Percentiles rank a stretch among this genome's conserved stretches.
These are phyloP conservation scores for Pseudotsuga menziesii DNA, from an alignment of 75 land plant species.

Conservation along the genomic window DNA sequence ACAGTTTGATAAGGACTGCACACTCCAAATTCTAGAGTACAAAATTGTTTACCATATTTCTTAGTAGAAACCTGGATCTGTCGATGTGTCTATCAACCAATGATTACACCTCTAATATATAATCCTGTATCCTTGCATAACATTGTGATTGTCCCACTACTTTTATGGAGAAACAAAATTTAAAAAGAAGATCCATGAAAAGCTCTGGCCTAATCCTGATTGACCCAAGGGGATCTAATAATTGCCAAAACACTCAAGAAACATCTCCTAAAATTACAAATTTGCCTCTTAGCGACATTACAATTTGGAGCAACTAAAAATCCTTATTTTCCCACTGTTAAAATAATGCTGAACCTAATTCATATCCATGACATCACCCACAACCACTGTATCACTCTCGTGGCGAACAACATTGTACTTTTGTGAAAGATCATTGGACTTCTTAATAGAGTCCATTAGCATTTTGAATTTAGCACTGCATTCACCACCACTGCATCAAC, in stretches of 20 bases:
- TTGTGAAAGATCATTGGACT: conserved; percentile 53
- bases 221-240: neutral
- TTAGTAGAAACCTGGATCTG: neutral
- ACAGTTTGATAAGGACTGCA: neutral
- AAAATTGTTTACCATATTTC: neutral
- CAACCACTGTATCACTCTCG: conserved; percentile 59
- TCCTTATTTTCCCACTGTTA: too few species aligned
- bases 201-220: neutral
- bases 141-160: neutral
- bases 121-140: neutral
- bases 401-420: conserved; percentile 81
- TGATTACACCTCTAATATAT: neutral
- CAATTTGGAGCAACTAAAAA: too few species aligned
- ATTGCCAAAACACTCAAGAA: neutral
- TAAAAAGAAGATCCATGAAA: neutral
- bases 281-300: neutral
- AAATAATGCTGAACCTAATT: conserved; percentile 11
- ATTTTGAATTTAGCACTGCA: conserved; percentile 78
- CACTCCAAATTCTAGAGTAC: conserved; percentile 1
- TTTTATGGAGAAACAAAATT: neutral
- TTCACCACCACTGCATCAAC: conserved; percentile 72
- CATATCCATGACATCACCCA: conserved; percentile 34
- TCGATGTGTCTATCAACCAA: neutral
- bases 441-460: conserved; percentile 73
- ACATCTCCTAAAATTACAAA: neutral